A percentile compares a stretch with the other conserved stretches of the same genome.
These are phyloP conservation scores for Aspergillus novofumigatus DNA, from an alignment of 2,329 filamentous ascomycete genomes.

Conservation along the genomic window DNA sequence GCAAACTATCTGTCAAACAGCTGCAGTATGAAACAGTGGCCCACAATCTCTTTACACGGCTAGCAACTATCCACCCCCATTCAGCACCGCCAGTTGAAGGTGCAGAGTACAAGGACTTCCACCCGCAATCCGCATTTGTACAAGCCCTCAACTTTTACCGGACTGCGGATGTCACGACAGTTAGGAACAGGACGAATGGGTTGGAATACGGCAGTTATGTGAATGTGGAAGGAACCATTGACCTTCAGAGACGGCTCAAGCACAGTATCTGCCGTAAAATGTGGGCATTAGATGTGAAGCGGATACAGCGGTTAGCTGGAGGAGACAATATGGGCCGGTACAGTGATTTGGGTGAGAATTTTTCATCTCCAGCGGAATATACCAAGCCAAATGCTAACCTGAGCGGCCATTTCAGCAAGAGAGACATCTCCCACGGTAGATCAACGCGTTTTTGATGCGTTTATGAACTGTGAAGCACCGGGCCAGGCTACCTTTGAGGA, in stretches of 20 bases:
- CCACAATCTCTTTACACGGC: conserved; percentile 45
- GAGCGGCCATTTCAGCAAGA: conserved; percentile 21
- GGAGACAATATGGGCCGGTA: conserved; percentile 33
- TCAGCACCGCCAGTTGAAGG: conserved; percentile 37
- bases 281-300: conserved; percentile 41
- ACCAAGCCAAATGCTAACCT: not conserved
- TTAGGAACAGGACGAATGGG: conserved; percentile 34
- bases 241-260: conserved; percentile 35
- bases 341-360: conserved; percentile 34
- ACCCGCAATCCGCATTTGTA: conserved; percentile 38
- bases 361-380: not conserved
- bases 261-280: conserved; percentile 40
- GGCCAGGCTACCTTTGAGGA: conserved; percentile 34
- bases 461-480: conserved; percentile 39
- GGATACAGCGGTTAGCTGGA: conserved; percentile 37
- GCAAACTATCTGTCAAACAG: conserved; percentile 46
- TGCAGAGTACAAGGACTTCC: conserved; percentile 39
- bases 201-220: conserved; percentile 41
- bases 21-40: conserved; percentile 47
- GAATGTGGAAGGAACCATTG: conserved; percentile 41
- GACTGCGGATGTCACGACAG: conserved; percentile 35
- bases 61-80: conserved; percentile 45
- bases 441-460: conserved; percentile 35
- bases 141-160: conserved; percentile 41
- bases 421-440: conserved; percentile 28